Evolutionary conservation across 148 eudicot genomes (phyloP).

Genomic region (Chenopodium berlandieri): DNA sequence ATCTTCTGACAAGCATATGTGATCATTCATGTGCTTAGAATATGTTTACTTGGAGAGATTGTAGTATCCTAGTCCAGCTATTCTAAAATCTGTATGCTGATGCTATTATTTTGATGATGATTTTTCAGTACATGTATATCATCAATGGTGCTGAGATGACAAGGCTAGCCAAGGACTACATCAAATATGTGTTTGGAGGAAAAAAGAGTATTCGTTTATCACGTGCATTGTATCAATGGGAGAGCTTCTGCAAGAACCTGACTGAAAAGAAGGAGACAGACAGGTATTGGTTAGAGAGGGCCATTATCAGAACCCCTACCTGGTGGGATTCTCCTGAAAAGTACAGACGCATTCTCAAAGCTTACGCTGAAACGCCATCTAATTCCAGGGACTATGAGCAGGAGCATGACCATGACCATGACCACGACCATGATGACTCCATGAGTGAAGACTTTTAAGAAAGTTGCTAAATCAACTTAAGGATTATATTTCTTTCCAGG

Average conservation of each 20-base stretch:
- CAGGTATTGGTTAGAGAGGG: constrained; percentile 49
- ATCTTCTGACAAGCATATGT: background rate
- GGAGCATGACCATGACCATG: background rate
- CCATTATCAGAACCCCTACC: constrained; percentile 54
- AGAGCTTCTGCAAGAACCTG: constrained; percentile 28
- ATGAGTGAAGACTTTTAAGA: constrained; percentile 8
- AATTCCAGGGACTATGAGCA: background rate
- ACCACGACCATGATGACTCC: background rate
- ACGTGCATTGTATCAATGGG: constrained; percentile 39
- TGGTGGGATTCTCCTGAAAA: constrained; percentile 52
- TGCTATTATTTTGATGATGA: background rate
- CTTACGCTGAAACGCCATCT: constrained; percentile 13
- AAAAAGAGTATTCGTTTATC: constrained; percentile 52
- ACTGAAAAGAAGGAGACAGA: constrained; percentile 27
- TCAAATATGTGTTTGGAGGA: constrained; percentile 44
- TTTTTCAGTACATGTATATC: constrained; percentile 67
- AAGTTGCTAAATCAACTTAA: no score
- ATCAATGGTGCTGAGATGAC: constrained; percentile 56
- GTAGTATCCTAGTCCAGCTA: background rate
- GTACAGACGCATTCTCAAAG: constrained; percentile 30
- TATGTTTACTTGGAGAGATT: background rate
- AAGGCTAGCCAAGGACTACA: constrained; percentile 43
- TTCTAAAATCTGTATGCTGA: constrained; percentile 4
- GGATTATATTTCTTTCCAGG: background rate
- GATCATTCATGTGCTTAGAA: background rate